phyloP scores from a whole-genome alignment of 2,329 filamentous ascomycete species.

The Dactylonectria macrodidyma region DNA sequence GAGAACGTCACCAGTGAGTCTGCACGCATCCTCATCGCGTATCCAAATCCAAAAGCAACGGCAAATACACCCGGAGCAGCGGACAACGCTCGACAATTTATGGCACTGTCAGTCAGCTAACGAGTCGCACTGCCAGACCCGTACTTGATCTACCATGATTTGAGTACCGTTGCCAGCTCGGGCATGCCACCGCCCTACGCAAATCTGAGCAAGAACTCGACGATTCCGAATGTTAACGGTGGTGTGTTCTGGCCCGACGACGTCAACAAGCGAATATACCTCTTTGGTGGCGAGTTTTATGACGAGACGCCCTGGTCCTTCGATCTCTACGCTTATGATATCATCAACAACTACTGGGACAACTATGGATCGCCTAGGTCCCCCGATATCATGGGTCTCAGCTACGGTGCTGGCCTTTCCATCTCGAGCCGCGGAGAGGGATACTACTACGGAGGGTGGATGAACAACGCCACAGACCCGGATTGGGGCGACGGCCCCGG shows the following conservation, averaged over 20 bases:
- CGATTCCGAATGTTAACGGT: constrained; percentile 64
- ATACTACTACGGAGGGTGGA: constrained; percentile 76
- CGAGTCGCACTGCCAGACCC: constrained; percentile 30
- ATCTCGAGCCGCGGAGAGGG: constrained; percentile 69
- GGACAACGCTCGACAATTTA: background rate
- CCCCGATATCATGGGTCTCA: constrained; percentile 60
- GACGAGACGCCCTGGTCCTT: constrained; percentile 61
- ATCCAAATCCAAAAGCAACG: background rate
- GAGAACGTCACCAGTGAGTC: constrained; percentile 71
- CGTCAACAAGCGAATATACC: constrained; percentile 74
- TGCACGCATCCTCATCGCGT: background rate
- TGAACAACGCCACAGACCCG: constrained; percentile 67
- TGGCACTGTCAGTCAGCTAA: constrained; percentile 2
- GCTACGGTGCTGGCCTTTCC: constrained; percentile 71
- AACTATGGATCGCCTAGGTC: constrained; percentile 56
- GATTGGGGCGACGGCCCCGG: constrained; percentile 64
- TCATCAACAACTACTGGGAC: constrained; percentile 70
- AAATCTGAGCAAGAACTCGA: constrained; percentile 71
- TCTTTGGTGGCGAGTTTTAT: constrained; percentile 74
- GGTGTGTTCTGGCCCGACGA: constrained; percentile 72
- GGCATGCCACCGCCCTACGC: constrained; percentile 68
- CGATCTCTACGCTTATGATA: constrained; percentile 71
- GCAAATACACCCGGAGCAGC: background rate
- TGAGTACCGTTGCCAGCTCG: constrained; percentile 60
- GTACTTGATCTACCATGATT: constrained; percentile 69